Conservation (phyloP, 345 rosid species). For the Lepidium didymum region DNA sequence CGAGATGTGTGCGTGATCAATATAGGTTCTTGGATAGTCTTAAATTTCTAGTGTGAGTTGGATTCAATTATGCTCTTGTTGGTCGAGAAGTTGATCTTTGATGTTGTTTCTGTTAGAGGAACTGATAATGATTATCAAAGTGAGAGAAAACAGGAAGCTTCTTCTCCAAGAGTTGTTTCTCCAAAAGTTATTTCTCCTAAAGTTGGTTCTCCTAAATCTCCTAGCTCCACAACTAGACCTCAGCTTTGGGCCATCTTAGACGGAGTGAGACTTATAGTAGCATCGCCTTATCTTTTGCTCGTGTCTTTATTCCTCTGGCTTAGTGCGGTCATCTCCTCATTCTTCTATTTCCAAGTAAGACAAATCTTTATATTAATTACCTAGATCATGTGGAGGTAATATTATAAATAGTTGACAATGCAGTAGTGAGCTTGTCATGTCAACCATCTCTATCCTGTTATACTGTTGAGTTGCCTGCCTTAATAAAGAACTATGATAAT, state of each 20-base stretch:
- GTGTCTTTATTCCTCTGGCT: constrained; percentile 91
- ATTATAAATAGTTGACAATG: not conserved
- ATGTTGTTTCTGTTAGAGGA: constrained; percentile 37
- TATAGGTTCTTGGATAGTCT: not conserved
- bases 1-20: not conserved
- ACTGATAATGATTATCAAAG: constrained; percentile 37
- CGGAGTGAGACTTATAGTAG: constrained; percentile 66
- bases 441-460: not conserved
- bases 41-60: not conserved
- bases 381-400: not conserved
- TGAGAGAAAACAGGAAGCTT: constrained; percentile 30
- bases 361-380: not conserved
- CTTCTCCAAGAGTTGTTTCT: constrained; percentile 25
- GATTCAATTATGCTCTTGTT: not conserved
- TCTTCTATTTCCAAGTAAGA: constrained; percentile 92
- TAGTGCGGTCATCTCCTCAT: constrained; percentile 88
- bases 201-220: constrained; percentile 40
- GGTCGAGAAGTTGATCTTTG: constrained; percentile 5
- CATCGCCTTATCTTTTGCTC: constrained; percentile 66
- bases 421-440: not conserved
- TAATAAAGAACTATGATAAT: not conserved
- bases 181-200: constrained; percentile 11
- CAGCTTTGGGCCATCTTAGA: constrained; percentile 71
- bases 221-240: constrained; percentile 45
- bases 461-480: not conserved